Evolutionary conservation across 2,329 filamentous ascomycete species (phyloP).

Genomic region (Colletotrichum cordylinicola): DNA sequence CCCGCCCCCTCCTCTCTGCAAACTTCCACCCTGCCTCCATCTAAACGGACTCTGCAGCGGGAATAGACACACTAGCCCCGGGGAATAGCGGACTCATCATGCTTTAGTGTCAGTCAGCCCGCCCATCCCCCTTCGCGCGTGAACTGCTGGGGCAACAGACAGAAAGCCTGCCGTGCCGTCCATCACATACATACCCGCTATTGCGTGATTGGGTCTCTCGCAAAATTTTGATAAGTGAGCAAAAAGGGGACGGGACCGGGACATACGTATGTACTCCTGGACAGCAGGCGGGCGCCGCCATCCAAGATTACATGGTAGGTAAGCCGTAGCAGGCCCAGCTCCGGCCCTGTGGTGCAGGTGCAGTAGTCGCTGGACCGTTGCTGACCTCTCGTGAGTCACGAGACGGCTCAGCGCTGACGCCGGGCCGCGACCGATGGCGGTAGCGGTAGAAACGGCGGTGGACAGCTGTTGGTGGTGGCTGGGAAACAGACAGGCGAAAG

Average conservation of each 20-base stretch:
- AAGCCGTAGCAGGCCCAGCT: neutral
- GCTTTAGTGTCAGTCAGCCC: neutral
- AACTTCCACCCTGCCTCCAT: neutral
- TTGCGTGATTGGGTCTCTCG: slow-evolving; percentile 6
- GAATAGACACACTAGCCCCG: neutral
- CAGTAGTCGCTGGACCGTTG: neutral
- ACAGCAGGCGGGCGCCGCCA: neutral
- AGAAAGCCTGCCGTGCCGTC: neutral
- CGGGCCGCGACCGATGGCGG: neutral
- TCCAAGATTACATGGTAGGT: neutral
- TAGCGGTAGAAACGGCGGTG: neutral
- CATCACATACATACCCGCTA: slow-evolving; percentile 10
- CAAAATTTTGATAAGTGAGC: neutral
- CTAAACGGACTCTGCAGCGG: neutral
- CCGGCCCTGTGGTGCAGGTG: neutral
- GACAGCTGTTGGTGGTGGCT: neutral
- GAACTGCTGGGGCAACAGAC: neutral
- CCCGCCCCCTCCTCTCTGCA: neutral
- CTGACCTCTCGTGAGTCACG: neutral
- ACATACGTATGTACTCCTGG: neutral
- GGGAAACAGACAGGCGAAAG: neutral
- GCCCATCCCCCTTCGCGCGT: neutral
- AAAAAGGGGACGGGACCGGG: neutral
- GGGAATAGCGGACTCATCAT: neutral
- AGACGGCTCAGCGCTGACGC: neutral